These are phyloP conservation scores for Gypsophila paniculata DNA, from an alignment of 179 eudicot genomes.

Conservation along the genomic window DNA sequence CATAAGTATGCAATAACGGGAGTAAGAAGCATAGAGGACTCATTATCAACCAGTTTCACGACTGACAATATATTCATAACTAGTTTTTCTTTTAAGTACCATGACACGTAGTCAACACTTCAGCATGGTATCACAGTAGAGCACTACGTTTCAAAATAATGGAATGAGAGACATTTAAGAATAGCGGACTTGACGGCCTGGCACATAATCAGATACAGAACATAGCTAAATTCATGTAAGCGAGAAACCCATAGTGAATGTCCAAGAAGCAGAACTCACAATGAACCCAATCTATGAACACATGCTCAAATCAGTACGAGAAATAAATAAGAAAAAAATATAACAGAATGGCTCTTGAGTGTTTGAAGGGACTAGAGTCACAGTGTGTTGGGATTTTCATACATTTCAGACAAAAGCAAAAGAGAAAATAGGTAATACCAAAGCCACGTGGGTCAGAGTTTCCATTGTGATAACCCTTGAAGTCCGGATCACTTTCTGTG, in stretches of 20 bases:
- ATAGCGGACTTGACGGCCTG: not conserved
- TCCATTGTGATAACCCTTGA: conserved; percentile 86
- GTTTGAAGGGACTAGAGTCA: too few relatives aligned
- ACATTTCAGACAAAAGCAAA: not conserved
- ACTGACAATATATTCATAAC: not conserved
- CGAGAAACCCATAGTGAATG: too few relatives aligned
- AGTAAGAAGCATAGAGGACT: not conserved
- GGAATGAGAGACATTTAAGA: not conserved
- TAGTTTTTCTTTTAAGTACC: not conserved
- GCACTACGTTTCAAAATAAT: not conserved
- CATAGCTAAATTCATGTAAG: too few relatives aligned
- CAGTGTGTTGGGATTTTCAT: too few relatives aligned
- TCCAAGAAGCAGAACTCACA: too few relatives aligned
- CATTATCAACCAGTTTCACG: not conserved
- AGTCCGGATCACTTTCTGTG: conserved; percentile 81
- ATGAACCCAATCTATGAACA: too few relatives aligned
- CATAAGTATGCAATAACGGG: not conserved
- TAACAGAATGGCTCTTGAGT: too few relatives aligned
- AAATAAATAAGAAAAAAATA: too few relatives aligned
- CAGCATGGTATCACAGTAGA: not conserved
- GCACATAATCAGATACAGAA: not conserved
- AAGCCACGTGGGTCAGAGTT: conserved; percentile 92
- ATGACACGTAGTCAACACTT: not conserved
- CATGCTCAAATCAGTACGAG: too few relatives aligned
- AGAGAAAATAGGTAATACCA: conserved; percentile 42